These are phyloP conservation scores for Thelonectria blattea DNA, from an alignment of 2,329 filamentous ascomycete species.

Conservation along the genomic window DNA sequence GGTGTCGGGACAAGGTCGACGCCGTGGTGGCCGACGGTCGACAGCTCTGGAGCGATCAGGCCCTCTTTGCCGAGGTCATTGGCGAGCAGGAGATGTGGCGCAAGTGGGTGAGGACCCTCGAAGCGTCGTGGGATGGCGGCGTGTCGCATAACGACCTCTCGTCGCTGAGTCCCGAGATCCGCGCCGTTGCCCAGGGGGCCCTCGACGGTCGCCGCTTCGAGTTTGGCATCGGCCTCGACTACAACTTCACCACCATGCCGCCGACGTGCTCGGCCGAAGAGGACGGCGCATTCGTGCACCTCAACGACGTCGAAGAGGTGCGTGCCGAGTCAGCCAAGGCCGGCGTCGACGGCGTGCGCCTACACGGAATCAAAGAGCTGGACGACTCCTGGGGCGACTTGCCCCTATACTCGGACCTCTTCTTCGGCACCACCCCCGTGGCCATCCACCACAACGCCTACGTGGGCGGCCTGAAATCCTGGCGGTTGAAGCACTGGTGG, in stretches of 20 bases:
- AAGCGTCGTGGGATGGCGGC: slow-evolving; percentile 42
- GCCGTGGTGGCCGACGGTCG: slow-evolving; percentile 36
- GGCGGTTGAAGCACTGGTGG: slow-evolving; percentile 45
- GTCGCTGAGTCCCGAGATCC: slow-evolving; percentile 27
- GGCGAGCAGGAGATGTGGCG: slow-evolving; percentile 49
- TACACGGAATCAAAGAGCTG: slow-evolving; percentile 40
- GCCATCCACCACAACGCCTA: slow-evolving; percentile 49
- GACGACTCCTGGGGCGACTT: slow-evolving; percentile 39
- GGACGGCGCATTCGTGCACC: slow-evolving; percentile 43
- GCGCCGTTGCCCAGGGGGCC: slow-evolving; percentile 38
- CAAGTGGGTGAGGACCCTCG: slow-evolving; percentile 40
- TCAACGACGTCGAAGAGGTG: slow-evolving; percentile 36
- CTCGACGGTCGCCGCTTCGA: slow-evolving; percentile 42
- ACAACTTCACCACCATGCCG: slow-evolving; percentile 46
- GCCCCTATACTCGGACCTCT: slow-evolving; percentile 47
- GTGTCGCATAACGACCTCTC: slow-evolving; percentile 20
- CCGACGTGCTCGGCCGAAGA: slow-evolving; percentile 47
- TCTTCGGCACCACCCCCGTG: slow-evolving; percentile 44
- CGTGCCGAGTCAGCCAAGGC: slow-evolving; percentile 37
- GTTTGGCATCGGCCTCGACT: slow-evolving; percentile 48
- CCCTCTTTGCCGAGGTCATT: slow-evolving; percentile 46
- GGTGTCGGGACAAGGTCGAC: slow-evolving; percentile 41
- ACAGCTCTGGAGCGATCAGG: slow-evolving; percentile 49
- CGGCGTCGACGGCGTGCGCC: slow-evolving; percentile 40
- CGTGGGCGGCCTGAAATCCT: slow-evolving; percentile 40